Evolutionary conservation across 2,329 filamentous ascomycete species (phyloP), one percentile per base, ranked within the genome.

Genomic region (Pestalotiopsis sp.): DNA sequence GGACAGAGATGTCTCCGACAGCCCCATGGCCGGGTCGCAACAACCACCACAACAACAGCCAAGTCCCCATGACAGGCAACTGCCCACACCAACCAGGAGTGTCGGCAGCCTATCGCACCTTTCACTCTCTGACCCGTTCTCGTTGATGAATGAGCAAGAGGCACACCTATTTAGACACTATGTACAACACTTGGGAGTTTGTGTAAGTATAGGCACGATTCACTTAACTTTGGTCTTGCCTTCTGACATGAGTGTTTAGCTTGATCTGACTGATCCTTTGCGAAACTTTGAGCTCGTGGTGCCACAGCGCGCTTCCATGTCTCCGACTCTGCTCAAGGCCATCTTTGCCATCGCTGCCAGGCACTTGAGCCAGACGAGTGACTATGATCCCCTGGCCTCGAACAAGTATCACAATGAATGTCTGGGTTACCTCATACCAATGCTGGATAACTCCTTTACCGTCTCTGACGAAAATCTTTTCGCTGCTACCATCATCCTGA

Each of bases 331-430:
- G 3, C 79, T 88, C 13, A 87, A 88, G 67, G 87, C 87, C 25
- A 87, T 89, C 31, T 82, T 88, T 57, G 87, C 87, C 2, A 79
- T 89, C 3, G 84, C 87, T 0, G 85, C 87, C 2, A 80, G 86
- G 49, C 87, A 89, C 72, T 76, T 89, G 49, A 86, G 83, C 61
- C 80, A 86, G 39, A 82, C 82, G 13, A 80, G 79, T 31, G 75
- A 79, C 25, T 87, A 85, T 71, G 83, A 88, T 71, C 80, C 81
- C 0, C 80, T 84, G 14, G 82, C 85, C 3, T 85, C 85, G 2
- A 84, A 87, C 62, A 78, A 80, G 17, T 89, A 90, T 69, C 84
- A 88, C 68, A 81, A 86, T 63, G 81, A 85, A 67, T 89, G 87
- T 70, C 79, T 89, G 20, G 82, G 81, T 20, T 77, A 83, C 65